A percentile compares a stretch with the other conserved stretches of the same genome.
These are phyloP conservation scores for Hyaloperonospora brassicae DNA, from an alignment of 352 stramenopile species.

Conservation along the genomic window DNA sequence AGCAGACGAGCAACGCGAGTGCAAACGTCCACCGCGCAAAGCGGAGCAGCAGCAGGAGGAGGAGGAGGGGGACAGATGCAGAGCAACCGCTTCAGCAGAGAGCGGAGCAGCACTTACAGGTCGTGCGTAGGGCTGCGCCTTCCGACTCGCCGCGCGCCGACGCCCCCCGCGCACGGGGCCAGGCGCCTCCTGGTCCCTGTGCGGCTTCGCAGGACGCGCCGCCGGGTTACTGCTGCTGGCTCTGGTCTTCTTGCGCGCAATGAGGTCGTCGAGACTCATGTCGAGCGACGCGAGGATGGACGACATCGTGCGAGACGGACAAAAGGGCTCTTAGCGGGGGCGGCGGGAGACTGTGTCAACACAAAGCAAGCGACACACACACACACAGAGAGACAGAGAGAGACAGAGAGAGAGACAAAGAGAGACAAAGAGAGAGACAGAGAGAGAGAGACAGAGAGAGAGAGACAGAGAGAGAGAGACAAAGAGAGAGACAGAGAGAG, in stretches of 20 bases:
- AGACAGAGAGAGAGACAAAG: too few relatives aligned
- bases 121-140: conserved; percentile 56
- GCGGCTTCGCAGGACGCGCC: conserved; percentile 38
- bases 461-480: too few relatives aligned
- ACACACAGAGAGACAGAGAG: too few relatives aligned
- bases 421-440: too few relatives aligned
- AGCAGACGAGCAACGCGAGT: conserved; percentile 9
- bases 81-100: conserved; percentile 17
- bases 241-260: conserved; percentile 66
- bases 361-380: too few relatives aligned
- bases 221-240: conserved; percentile 35
- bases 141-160: conserved; percentile 37
- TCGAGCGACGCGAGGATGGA: conserved; percentile 75
- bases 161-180: conserved; percentile 44
- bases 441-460: too few relatives aligned
- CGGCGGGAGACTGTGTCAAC: too few relatives aligned
- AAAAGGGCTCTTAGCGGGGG: too few relatives aligned
- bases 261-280: conserved; percentile 81
- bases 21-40: conserved; percentile 13
- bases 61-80: conserved; percentile 7
- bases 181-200: conserved; percentile 24
- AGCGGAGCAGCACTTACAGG: conserved; percentile 46
- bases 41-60: conserved; percentile 2
- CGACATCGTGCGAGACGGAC: conserved; percentile 32
- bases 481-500: too few relatives aligned